Evolutionary conservation across 116 monocot genomes (phyloP), one percentile per base, ranked within the genome.

Genomic region (Dioscorea cayenensis): DNA sequence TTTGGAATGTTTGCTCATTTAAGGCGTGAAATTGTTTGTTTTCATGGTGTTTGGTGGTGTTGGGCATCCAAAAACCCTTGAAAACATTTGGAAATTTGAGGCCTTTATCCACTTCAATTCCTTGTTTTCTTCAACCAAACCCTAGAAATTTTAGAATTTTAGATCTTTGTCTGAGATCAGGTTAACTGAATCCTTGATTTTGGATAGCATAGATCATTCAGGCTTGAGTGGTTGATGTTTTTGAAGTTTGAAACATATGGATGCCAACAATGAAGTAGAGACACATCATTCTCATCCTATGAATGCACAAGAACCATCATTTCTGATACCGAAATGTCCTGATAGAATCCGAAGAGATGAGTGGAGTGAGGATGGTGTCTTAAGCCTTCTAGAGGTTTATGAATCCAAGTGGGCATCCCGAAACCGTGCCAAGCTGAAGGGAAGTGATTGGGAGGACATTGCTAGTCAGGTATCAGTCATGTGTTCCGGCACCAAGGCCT

Each of bases 361-460:
- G 72, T 90, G 90, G 90, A 82, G 82, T 67, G 86, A 84, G 62
- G 75, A 70, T 55, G 86, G 85, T 0, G 82, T 90, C 3, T 17
- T 73, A 55, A 76, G 73, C 77, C 76, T 90, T 10, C 62, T 90
- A 17, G 86, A 86, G 63, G 82, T 76, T 6, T 90, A 90, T n/a
- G 84, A 86, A 51, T 65, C 90, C 55, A 86, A 82, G 77, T 90
- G 90, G 90, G 20, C 51, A 5, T 67, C 86, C 52, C 79, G 90
- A 12, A 86, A 86, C 70, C 81, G 86, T 37, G 84, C 90, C 9
- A 90, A 90, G 82, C 90, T 90, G 29, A 86, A 80, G 69, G 84
- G 90, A 17, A 82, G 67, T 58, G 90, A 90, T 37, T 90, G 90
- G 90, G 84, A 84, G 43, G 90, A 86, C 25, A 82, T 90, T 10